Base-by-base conservation (phyloP, 345 rosid genomes). In the Aquilaria sinensis region DNA sequence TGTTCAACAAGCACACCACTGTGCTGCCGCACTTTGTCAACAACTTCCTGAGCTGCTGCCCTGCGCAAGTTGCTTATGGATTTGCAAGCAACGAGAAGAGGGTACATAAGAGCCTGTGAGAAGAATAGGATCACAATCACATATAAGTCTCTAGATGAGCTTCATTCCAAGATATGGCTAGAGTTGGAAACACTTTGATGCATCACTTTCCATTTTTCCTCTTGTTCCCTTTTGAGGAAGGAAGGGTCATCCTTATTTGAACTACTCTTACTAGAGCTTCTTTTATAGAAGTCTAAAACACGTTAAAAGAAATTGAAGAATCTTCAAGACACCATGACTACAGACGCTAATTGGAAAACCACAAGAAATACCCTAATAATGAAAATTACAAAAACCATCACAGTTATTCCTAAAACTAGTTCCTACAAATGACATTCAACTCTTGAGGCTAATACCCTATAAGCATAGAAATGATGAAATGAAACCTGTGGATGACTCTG, bases 31-130 rank as follows among this genome's bases (percentile, higher is more conserved):
- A 94, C 99, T 85, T 85, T 85, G 68, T 94, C 95, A 60, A 94
- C 97, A 69, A 94, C 99, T 84, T 94, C 96, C 68, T 86, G 85
- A 62, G 99, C 99, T 29, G 99, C 97, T 57, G 95, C 96, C 80
- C 78, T 85, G 51, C 97, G 85, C 53, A 90, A 81, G 76, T 81
- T 90, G 84, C 99, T 94, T 69, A 90, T 85, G 62, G 99, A 94
- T 84, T 94, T 94, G 71, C 96, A 94, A 7, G 99, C 99, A 71
- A 94, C 99, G 15, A 94, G 92, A 76, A 94, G 97, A 47, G 99
- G 97, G 69, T 90, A 94, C 99, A 94, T 94, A 65, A 94, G 97
- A 64, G 97, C 99, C 99, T 94, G 85, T 55, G 43, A 64, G 57
- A 63, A 53, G 54, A 60, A 49, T 34, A 2, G 41, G 69, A 64